These are phyloP conservation scores for Boletus sp. DNA, from an alignment of 1,284 basidiomycete genomes.

Conservation along the genomic window DNA sequence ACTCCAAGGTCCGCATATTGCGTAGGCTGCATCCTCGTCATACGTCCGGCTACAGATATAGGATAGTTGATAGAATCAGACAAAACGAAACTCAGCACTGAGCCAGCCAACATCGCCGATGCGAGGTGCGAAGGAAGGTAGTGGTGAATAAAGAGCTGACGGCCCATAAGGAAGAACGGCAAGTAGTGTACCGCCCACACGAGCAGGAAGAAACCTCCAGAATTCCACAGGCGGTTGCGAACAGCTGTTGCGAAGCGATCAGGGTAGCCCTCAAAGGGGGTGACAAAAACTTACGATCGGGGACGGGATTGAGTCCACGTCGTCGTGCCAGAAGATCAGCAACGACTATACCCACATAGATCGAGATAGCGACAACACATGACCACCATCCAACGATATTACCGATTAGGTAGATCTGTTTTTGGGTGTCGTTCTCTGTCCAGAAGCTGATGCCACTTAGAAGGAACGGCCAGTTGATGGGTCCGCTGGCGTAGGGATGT, in stretches of 20 bases:
- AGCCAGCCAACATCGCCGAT: slow-evolving; percentile 88
- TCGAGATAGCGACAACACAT: slow-evolving; percentile 78
- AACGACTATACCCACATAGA: slow-evolving; percentile 87
- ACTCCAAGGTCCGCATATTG: slow-evolving; percentile 73
- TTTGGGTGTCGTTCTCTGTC: slow-evolving; percentile 81
- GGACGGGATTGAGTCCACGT: slow-evolving; percentile 82
- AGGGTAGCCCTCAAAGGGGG: background rate
- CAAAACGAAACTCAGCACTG: slow-evolving; percentile 88
- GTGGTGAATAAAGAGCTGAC: slow-evolving; percentile 97
- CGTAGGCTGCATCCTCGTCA: slow-evolving; percentile 57
- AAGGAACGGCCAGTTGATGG: slow-evolving; percentile 98
- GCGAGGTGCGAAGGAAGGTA: slow-evolving; percentile 95
- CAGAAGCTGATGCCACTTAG: slow-evolving; percentile 97
- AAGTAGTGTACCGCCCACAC: slow-evolving; percentile 97
- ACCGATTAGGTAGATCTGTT: slow-evolving; percentile 96
- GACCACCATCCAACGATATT: slow-evolving; percentile 97
- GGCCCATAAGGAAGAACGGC: slow-evolving; percentile 98
- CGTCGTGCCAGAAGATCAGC: slow-evolving; percentile 89
- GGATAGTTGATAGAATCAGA: slow-evolving; percentile 95
- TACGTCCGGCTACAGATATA: slow-evolving; percentile 66
- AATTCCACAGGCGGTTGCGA: slow-evolving; percentile 92
- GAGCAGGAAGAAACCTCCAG: slow-evolving; percentile 91
- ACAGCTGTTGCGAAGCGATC: slow-evolving; percentile 52
- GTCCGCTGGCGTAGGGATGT: slow-evolving; percentile 93
- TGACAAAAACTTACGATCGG: slow-evolving; percentile 63